A percentile compares a stretch with the other conserved stretches of the same genome.
These are phyloP conservation scores for Suillus occidentalis DNA, from an alignment of 768 basidiomycete species.

Conservation along the genomic window DNA sequence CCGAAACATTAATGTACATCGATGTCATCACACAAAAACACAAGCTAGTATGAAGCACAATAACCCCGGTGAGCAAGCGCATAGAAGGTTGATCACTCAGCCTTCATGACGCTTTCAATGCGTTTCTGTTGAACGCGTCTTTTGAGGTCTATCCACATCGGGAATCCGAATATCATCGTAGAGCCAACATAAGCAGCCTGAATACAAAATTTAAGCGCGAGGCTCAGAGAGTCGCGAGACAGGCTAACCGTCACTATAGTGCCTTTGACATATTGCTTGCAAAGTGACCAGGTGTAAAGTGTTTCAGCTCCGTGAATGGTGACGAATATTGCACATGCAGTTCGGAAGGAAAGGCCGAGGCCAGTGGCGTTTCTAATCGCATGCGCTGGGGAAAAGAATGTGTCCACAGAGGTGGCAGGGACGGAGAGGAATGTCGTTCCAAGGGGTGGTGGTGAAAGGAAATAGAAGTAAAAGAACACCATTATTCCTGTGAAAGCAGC, in stretches of 20 bases:
- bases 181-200: constrained; percentile 55
- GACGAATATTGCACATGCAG: constrained; percentile 6
- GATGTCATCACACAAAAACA: neutral
- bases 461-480: constrained; percentile 22
- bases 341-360: constrained; percentile 17
- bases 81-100: constrained; percentile 37
- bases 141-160: constrained; percentile 53
- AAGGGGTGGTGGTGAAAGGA: constrained; percentile 16
- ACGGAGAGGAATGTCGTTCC: constrained; percentile 10
- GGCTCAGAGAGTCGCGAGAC: neutral
- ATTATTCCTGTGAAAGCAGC: constrained; percentile 22
- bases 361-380: constrained; percentile 14
- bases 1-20: neutral
- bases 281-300: constrained; percentile 31
- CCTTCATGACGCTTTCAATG: constrained; percentile 82
- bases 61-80: neutral
- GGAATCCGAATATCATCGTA: constrained; percentile 55
- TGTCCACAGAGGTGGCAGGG: constrained; percentile 14
- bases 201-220: neutral
- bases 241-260: constrained; percentile 19
- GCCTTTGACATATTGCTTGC: constrained; percentile 27
- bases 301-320: constrained; percentile 25
- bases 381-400: constrained; percentile 23
- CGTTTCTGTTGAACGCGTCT: constrained; percentile 62
- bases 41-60: neutral